phyloP scores from a whole-genome alignment of 305 asterid species.

The Withania somnifera region DNA sequence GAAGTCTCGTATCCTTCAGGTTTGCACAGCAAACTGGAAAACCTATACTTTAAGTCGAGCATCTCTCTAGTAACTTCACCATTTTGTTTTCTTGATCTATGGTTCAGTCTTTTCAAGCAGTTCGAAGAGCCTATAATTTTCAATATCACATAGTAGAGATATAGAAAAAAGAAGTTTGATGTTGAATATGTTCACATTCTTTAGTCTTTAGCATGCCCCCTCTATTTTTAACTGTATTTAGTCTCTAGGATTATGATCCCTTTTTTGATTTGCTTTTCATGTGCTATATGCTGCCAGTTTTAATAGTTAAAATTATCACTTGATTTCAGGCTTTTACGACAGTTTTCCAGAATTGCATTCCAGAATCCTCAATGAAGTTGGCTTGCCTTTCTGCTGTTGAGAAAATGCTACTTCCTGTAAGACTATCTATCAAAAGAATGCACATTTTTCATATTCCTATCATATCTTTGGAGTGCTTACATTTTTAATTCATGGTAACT shows the following conservation, averaged over 20 bases:
- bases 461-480: neutral
- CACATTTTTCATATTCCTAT: neutral
- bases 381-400: conserved; percentile 73
- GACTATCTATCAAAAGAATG: conserved; percentile 16
- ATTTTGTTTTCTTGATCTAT: neutral
- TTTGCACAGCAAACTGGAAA: conserved; percentile 10
- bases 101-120: neutral
- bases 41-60: neutral
- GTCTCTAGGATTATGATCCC: neutral
- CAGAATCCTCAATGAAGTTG: conserved; percentile 56
- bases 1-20: conserved; percentile 79
- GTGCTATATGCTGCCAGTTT: neutral
- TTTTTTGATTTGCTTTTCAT: neutral
- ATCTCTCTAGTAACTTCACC: neutral
- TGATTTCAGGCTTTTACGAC: conserved; percentile 61
- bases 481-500: neutral
- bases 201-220: neutral
- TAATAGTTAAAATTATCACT: neutral
- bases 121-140: neutral
- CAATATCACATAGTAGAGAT: neutral
- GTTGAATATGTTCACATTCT: neutral
- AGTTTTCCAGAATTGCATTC: conserved; percentile 47
- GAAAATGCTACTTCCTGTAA: conserved; percentile 74
- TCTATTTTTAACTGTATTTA: neutral
- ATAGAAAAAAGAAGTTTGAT: neutral